These are phyloP conservation scores for Flagelloscypha sp. DNA, from an alignment of 768 basidiomycete genomes.

Conservation along the genomic window DNA sequence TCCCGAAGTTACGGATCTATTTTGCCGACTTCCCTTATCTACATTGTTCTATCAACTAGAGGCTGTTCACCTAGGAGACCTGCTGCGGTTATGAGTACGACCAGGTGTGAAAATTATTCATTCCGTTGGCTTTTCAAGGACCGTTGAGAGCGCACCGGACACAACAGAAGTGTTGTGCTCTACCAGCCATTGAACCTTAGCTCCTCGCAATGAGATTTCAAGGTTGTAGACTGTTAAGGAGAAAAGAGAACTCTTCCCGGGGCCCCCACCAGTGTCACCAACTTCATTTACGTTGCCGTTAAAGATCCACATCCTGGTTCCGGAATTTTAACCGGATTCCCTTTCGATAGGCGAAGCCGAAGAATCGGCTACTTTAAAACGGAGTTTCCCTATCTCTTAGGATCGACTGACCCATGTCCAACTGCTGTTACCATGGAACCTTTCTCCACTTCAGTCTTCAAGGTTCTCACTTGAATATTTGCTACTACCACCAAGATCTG, in stretches of 20 bases:
- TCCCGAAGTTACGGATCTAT: constrained; percentile 73
- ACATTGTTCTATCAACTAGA: constrained; percentile 76
- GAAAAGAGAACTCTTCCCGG: constrained; percentile 76
- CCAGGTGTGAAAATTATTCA: constrained; percentile 61
- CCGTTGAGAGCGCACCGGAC: constrained; percentile 64
- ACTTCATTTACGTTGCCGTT: constrained; percentile 65
- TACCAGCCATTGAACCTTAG: constrained; percentile 65
- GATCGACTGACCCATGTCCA: constrained; percentile 83
- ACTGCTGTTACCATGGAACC: constrained; percentile 83
- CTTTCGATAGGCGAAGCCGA: constrained; percentile 63
- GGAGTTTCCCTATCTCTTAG: constrained; percentile 69
- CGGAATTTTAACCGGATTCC: constrained; percentile 74
- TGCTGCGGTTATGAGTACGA: constrained; percentile 75
- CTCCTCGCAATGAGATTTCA: constrained; percentile 72
- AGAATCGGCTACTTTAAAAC: constrained; percentile 43
- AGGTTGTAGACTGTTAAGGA: constrained; percentile 65
- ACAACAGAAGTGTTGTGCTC: constrained; percentile 63
- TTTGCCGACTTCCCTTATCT: constrained; percentile 74
- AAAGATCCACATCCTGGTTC: constrained; percentile 66
- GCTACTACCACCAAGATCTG: constrained; percentile 87
- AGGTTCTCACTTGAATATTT: constrained; percentile 84
- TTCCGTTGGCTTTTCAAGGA: constrained; percentile 73
- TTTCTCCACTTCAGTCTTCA: constrained; percentile 86
- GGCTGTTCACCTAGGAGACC: constrained; percentile 78
- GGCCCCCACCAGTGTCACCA: constrained; percentile 56